Evolutionary conservation across 495 filamentous ascomycete species (phyloP).

Genomic region (Tuber melanosporum): DNA sequence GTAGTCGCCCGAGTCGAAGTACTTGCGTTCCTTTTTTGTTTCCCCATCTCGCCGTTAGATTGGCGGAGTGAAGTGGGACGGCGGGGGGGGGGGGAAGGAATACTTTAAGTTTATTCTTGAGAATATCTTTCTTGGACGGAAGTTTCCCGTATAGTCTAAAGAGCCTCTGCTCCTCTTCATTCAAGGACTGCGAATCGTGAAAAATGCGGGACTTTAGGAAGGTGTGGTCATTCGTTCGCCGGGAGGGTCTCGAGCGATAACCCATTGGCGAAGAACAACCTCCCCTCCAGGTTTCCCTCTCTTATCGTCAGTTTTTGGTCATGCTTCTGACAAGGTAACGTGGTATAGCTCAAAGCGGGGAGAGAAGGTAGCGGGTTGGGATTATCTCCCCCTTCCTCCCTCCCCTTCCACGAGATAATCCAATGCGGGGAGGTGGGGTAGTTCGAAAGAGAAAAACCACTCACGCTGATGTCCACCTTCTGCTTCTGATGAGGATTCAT

Average conservation of each 20-base stretch:
- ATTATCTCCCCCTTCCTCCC: not conserved
- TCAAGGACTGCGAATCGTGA: constrained; percentile 58
- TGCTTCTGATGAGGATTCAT: constrained; percentile 98
- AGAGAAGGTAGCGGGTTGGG: constrained; percentile 20
- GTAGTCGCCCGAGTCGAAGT: constrained; percentile 97
- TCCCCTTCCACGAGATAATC: not conserved
- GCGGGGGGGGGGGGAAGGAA: constrained; percentile 9
- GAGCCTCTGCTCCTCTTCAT: constrained; percentile 86
- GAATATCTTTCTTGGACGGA: constrained; percentile 87
- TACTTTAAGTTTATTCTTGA: constrained; percentile 92
- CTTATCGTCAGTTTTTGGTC: constrained; percentile 19
- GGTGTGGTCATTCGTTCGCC: not conserved
- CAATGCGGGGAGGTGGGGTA: constrained; percentile 23
- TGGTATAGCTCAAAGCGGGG: not conserved
- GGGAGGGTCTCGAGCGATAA: not conserved
- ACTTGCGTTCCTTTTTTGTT: constrained; percentile 75
- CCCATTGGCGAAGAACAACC: constrained; percentile 1
- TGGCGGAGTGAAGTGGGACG: constrained; percentile 10
- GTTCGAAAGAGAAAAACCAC: constrained; percentile 41
- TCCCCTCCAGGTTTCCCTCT: constrained; percentile 7
- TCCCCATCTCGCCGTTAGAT: constrained; percentile 12
- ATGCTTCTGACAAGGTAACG: constrained; percentile 7
- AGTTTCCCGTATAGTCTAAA: constrained; percentile 96
- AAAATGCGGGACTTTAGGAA: not conserved
- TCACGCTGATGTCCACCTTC: constrained; percentile 89